Conservation (phyloP, 2,329 filamentous ascomycete genomes). For the Pseudophaeomoniella oleicola region DNA sequence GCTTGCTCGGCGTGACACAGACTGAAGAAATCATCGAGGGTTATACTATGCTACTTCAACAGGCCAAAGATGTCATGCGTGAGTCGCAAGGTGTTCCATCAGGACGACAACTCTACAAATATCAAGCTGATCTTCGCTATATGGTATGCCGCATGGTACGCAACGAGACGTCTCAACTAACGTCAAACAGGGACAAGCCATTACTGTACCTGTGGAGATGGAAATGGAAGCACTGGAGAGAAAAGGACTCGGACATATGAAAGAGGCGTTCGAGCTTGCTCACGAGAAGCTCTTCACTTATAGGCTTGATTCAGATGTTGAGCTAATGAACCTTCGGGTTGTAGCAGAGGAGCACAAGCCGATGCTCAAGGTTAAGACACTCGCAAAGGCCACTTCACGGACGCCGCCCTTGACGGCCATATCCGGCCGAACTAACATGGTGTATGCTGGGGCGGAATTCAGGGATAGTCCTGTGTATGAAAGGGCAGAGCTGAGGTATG, state of each 20-base stretch:
- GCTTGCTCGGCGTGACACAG: constrained; percentile 21
- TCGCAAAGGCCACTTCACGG: constrained; percentile 2
- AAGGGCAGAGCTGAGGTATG: constrained; percentile 6
- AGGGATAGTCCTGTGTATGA: constrained; percentile 4
- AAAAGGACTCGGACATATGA: constrained; percentile 1
- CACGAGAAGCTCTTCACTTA: constrained; percentile 7
- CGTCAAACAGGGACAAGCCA: constrained; percentile 25
- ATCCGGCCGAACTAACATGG: constrained; percentile 1
- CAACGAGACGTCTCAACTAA: background rate
- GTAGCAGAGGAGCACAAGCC: constrained; percentile 4
- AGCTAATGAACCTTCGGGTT: constrained; percentile 6
- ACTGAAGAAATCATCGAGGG: constrained; percentile 18
- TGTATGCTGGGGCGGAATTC: constrained; percentile 4
- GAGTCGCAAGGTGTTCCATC: constrained; percentile 12
- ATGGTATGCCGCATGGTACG: constrained; percentile 7
- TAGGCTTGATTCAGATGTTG: constrained; percentile 2
- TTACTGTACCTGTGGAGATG: constrained; percentile 19
- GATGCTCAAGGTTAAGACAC: constrained; percentile 3
- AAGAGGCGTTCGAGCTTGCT: constrained; percentile 3
- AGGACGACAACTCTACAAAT: constrained; percentile 9
- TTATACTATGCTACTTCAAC: constrained; percentile 21
- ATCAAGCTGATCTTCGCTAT: constrained; percentile 33
- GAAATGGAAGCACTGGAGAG: background rate
- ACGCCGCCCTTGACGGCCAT: constrained; percentile 1
- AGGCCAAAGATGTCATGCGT: constrained; percentile 23